Evolutionary conservation across 768 basidiomycete species (phyloP), one percentile per base, ranked within the genome.

Genomic region (Cyathus striatus): DNA sequence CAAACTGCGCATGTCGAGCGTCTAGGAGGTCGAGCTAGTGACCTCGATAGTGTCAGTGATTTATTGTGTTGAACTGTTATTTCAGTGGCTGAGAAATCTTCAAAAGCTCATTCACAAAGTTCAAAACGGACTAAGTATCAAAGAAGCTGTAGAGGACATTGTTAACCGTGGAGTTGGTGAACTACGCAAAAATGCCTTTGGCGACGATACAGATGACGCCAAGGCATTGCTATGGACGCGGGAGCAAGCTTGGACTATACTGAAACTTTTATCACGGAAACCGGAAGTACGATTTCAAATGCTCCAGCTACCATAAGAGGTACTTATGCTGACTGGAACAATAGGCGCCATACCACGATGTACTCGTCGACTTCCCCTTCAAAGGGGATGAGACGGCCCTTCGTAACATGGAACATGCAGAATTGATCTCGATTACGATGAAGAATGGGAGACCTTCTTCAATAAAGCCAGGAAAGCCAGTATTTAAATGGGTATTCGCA

Each of bases 91-190:
- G 6, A 39, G 23, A 34, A 33, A 27, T 17, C 24, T 12, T 7
- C n/a, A 21, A 17, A 48, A 92, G 89, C 64, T 97, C 24, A 81
- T 94, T 9, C 84, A 91, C 64, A 94, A 93, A 64, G 81, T 93
- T 26, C 74, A 81, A 17, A 82, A 72, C 38, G 88, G 90, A 2
- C 77, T 79, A 63, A 65, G 58, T 13, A 75, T 94, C 3, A 72
- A 80, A 41, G 87, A 86, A 27, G 90, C 91, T 1, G 87, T 96
- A 4, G 89, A 94, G 54, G 94, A 97, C 55, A 90, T 98, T 52
- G 79, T 96, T 46, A 63, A 65, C 17, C 76, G 89, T 13, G 84
- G 83, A 24, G 79, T 92, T 7, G 74, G 80, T 24, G 93, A 96
- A 59, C 66, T 98, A 39, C 72, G 88, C 37, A 97, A 97, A 73